Percentiles rank a stretch among this genome's conserved stretches.
Evolutionary conservation across 2,329 filamentous ascomycete species (phyloP).

Genomic region (Penicillium sp.): DNA sequence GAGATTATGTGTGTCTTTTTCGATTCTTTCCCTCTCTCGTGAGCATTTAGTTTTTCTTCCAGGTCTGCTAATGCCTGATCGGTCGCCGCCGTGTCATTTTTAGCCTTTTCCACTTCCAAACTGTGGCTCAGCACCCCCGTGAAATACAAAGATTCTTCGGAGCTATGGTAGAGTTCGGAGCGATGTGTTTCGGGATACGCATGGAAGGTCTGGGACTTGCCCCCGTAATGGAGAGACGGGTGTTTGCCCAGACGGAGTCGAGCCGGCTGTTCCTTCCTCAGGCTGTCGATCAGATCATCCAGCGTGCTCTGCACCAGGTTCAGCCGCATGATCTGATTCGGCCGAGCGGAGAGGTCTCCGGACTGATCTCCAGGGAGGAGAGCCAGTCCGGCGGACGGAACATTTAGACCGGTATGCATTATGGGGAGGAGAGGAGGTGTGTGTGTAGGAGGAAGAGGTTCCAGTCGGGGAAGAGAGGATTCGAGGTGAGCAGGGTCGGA

Average conservation of each 20-base stretch:
- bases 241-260: conserved; percentile 51
- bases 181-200: conserved; percentile 55
- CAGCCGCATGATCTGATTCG: conserved; percentile 49
- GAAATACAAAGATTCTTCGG: conserved; percentile 54
- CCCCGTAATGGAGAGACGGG: conserved; percentile 59
- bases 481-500: conserved; percentile 30
- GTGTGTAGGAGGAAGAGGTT: neutral
- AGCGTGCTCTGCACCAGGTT: conserved; percentile 47
- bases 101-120: conserved; percentile 56
- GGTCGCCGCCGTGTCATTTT: conserved; percentile 56
- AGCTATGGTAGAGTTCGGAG: conserved; percentile 59
- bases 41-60: conserved; percentile 60
- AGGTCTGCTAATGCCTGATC: conserved; percentile 62
- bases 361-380: conserved; percentile 37
- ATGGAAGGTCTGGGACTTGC: conserved; percentile 57
- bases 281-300: conserved; percentile 47
- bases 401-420: conserved; percentile 36
- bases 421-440: conserved; percentile 10
- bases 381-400: conserved; percentile 44
- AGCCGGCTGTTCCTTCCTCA: conserved; percentile 46
- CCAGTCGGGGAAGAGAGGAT: conserved; percentile 11
- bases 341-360: conserved; percentile 33
- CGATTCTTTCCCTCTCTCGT: conserved; percentile 62
- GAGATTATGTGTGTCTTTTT: conserved; percentile 52
- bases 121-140: conserved; percentile 59